Evolutionary conservation across 148 eudicot species (phyloP), one percentile per base, ranked within the genome.

Genomic region (Rhododendron mucronatum): DNA sequence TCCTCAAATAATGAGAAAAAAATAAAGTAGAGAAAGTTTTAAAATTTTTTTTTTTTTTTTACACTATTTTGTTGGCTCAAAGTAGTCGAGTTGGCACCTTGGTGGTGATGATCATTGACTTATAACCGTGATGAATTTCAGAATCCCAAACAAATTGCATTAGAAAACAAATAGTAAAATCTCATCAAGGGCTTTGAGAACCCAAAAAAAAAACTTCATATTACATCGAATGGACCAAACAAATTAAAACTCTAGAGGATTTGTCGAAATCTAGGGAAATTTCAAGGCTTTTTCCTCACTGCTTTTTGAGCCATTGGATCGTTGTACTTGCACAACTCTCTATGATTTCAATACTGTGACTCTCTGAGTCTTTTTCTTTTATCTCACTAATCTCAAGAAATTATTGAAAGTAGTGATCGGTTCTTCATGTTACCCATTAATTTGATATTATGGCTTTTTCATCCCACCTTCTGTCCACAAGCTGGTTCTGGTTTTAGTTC

Each of bases 91-190:
- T 21, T 79, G 78, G 48, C 80, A 86, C 90, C 85, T 93, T 23
- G 91, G 89, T 67, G 82, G 85, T 91, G 90, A 82, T 90, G 93
- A 84, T 65, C 86, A 89, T 93, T 91, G 93, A 93, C 93, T 90
- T 90, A 78, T 84, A 82, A 79, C 30, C 57, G 30, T 65, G 33
- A 83, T 41, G 80, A 76, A 77, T 71, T 76, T 76, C 23, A 76
- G 50, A 21, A 37, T 76, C 23, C 23, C 39, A 84, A 78, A 47
- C 30, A 81, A 88, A 82, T 35, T 83, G 86, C 82, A 53, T 67
- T 16, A 33, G 84, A 83, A 76, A 84, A 57, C 63, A 91, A 73
- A 30, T 73, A 79, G 30, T 28, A 89, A 86, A 83, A 85, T 83
- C 50, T 82, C 41, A 47, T 82, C 41, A 47, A 76, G 84, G 84